Base-by-base conservation (phyloP, 371 early-diverging fungal species). In the Paraphysoderma sedebokerense region DNA sequence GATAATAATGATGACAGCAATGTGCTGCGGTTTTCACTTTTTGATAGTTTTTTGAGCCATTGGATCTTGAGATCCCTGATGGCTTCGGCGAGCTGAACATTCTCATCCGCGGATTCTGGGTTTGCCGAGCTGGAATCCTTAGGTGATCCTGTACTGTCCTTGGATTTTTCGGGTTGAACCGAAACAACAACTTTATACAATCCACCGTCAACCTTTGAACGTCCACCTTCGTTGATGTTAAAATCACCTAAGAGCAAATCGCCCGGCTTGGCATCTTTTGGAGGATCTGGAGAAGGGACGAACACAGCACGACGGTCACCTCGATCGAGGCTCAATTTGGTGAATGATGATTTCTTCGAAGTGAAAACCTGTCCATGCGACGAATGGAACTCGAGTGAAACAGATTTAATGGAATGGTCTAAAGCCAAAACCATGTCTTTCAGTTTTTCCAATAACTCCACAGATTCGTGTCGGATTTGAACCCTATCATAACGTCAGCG, bases 231-330 rank as follows among this genome's bases (percentile, higher is more conserved):
- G 15, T 36, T 29, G 22, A 81, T 67, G 31, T 64, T 62, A 33
- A 88, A 60, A 35, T 68, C 69, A 1, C 89, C 92, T 12, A 76
- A 60, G 26, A 90, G 64, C 23, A 80, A 55, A 58, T 91, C 92
- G 0, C 89, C 89, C 0, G 78, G 60, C 51, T 77, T 76, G 24
- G 80, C 82, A 13, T 76, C 79, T 51, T 79, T 77, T 27, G 88
- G 83, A 17, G 77, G 48, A 29, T 60, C 51, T 5, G 52, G 38
- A 23, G 66, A 66, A 31, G 60, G 59, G 9, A 71, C 63, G 53
- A 69, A 72, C 9, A 72, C 55, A 11, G 72, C 63, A 38, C 60
- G 30, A 29, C 55, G 56, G 20, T 66, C 63, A 2, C 77, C 79
- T 12, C 57, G 60, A 24, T 66, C 52, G 28, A 84, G 53, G 5